Conservation (phyloP, 495 filamentous ascomycete species). For the Hamigera avellanea region DNA sequence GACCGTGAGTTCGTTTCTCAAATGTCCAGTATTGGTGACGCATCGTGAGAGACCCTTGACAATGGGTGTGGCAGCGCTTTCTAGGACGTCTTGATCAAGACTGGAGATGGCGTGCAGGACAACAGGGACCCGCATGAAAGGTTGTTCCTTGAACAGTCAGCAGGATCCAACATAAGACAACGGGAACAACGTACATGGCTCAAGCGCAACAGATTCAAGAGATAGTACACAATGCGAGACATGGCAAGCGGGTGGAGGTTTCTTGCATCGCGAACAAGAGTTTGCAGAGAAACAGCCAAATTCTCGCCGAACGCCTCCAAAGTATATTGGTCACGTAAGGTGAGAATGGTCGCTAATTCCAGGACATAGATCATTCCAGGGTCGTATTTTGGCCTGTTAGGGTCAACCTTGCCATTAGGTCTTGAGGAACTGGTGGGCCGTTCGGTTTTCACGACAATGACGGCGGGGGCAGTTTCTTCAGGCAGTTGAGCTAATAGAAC, state of each 20-base stretch:
- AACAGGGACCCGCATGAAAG: constrained; percentile 85
- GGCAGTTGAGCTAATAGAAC: constrained; percentile 74
- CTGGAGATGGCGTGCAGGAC: constrained; percentile 84
- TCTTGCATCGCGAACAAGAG: constrained; percentile 63
- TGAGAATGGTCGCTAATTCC: constrained; percentile 77
- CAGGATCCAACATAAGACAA: background rate
- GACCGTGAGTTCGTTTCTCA: constrained; percentile 85
- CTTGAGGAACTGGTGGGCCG: constrained; percentile 43
- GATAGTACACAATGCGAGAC: constrained; percentile 75
- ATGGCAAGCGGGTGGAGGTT: constrained; percentile 71
- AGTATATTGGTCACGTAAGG: constrained; percentile 63
- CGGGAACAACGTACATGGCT: constrained; percentile 58
- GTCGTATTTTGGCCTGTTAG: constrained; percentile 57
- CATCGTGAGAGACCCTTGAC: constrained; percentile 72
- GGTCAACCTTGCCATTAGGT: constrained; percentile 38
- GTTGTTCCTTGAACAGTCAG: constrained; percentile 52
- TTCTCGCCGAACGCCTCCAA: constrained; percentile 61
- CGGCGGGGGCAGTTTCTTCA: constrained; percentile 66
- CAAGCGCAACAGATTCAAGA: constrained; percentile 69
- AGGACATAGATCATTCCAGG: constrained; percentile 78
- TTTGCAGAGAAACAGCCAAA: constrained; percentile 68
- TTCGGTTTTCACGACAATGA: constrained; percentile 83
- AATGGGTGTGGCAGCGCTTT: constrained; percentile 61
- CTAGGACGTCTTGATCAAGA: constrained; percentile 65
- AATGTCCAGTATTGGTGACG: constrained; percentile 57